Evolutionary conservation across 768 basidiomycete genomes (phyloP), one percentile per base, ranked within the genome.

Genomic region (Rhodotorula kratochvilovae): DNA sequence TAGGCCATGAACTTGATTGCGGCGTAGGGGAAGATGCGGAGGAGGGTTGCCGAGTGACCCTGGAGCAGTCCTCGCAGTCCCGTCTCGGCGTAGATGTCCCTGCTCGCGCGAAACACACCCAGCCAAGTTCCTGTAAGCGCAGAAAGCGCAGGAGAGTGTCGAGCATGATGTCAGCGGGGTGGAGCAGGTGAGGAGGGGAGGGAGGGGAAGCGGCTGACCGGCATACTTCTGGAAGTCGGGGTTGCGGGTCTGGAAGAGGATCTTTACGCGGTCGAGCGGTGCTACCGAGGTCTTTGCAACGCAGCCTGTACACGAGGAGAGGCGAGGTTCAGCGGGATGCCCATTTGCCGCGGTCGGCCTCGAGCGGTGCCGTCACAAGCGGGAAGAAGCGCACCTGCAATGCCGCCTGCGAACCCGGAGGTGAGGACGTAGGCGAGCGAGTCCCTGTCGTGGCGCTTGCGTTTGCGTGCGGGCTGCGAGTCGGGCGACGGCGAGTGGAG

Each of bases 1-100:
- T 97, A 99, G 8, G 90, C 87, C 88, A 97, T 92, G 79, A 92
- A 99, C 81, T 94, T 96, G 81, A 98, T 90, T 70, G 89, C 91
- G 39, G 96, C 96, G 78, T 98, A 97, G 15, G 96, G 96, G 80
- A 96, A 95, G 77, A 97, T 89, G 67, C 96, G 88, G 58, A 96
- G 81, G 61, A 99, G 84, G 6, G 96, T 99, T 45, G 92, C 90
- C 23, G 93, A 93, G 80, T 99, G 96, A 13, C 96, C 96, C 84
- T 96, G 94, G 70, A 95, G 87, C 50, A 98, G 84, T 0, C 93
- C 94, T 63, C 88, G 84, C 21, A 88, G 68, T 6, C 96, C 96
- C 36, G 74, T 76, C 27, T 79, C 76, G 1, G 73, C 59, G 60
- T 81, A 82, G 73, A 99, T 95, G 70, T 86, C 70, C 31, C 46